These are phyloP conservation scores for Neoboletus magnificus DNA, from an alignment of 768 basidiomycete genomes.

Conservation along the genomic window DNA sequence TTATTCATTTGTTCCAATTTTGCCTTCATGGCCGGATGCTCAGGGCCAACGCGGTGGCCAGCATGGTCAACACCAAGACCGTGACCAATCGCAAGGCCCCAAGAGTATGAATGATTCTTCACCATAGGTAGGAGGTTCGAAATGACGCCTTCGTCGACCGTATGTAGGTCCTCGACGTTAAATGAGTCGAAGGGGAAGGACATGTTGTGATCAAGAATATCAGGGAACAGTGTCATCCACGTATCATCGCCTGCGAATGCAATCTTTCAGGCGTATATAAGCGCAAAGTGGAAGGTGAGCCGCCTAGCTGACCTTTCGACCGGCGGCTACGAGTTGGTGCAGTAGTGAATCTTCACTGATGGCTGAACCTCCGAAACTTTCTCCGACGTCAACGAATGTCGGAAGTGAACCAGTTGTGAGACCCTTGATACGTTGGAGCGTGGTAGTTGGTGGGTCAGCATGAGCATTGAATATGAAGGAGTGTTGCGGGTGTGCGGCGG, in stretches of 20 bases:
- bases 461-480: conserved; percentile 88
- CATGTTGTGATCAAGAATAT: conserved; percentile 66
- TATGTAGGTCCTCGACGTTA: conserved; percentile 97
- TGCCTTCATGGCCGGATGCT: conserved; percentile 77
- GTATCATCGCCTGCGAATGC: conserved; percentile 98
- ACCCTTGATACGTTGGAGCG: conserved; percentile 92
- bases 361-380: conserved; percentile 84
- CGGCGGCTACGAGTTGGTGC: conserved; percentile 59
- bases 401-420: conserved; percentile 93
- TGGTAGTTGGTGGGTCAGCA: conserved; percentile 93
- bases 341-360: conserved; percentile 88
- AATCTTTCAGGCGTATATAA: conserved; percentile 41
- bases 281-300: not conserved
- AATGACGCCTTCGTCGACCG: conserved; percentile 91
- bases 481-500: conserved; percentile 55
- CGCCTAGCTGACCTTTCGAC: conserved; percentile 49
- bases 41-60: conserved; percentile 91
- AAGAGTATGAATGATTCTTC: conserved; percentile 46
- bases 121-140: conserved; percentile 80
- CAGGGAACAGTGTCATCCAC: conserved; percentile 88
- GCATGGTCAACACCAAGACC: conserved; percentile 96
- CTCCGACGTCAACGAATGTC: conserved; percentile 92
- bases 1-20: conserved; percentile 89
- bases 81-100: conserved; percentile 90
- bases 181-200: conserved; percentile 91